These are phyloP conservation scores for Neodidymelliopsis sp. DNA, from an alignment of 2,329 filamentous ascomycete species.

Conservation along the genomic window DNA sequence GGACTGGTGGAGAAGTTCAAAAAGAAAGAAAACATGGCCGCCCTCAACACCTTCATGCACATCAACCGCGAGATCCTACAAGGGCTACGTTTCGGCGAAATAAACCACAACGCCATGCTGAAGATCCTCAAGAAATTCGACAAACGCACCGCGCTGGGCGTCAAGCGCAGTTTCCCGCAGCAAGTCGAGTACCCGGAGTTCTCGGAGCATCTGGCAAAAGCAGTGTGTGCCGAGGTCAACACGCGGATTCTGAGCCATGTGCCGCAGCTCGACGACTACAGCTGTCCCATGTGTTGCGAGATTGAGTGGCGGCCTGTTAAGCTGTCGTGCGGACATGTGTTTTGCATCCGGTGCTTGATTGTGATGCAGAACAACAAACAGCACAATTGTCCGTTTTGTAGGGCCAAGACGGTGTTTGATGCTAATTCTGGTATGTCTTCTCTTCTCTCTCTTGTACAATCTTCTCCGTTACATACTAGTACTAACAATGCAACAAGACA, in stretches of 20 bases:
- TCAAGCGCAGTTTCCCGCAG: slow-evolving; percentile 68
- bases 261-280: slow-evolving; percentile 84
- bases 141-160: slow-evolving; percentile 79
- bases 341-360: slow-evolving; percentile 84
- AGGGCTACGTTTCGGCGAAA: slow-evolving; percentile 82
- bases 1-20: slow-evolving; percentile 68
- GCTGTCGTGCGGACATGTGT: slow-evolving; percentile 76
- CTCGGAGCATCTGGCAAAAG: slow-evolving; percentile 73
- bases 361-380: slow-evolving; percentile 76
- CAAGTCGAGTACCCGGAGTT: slow-evolving; percentile 64
- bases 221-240: slow-evolving; percentile 77
- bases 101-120: slow-evolving; percentile 77
- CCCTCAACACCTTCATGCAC: slow-evolving; percentile 72
- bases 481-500: slow-evolving; percentile 55
- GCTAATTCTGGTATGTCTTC: slow-evolving; percentile 68
- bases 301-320: slow-evolving; percentile 85
- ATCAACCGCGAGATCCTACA: slow-evolving; percentile 81
- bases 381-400: slow-evolving; percentile 77
- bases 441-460: background rate
- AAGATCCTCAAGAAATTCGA: slow-evolving; percentile 95
- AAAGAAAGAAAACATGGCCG: slow-evolving; percentile 68
- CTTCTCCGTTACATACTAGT: background rate
- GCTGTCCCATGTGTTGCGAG: slow-evolving; percentile 80
- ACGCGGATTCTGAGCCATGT: slow-evolving; percentile 75
- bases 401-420: slow-evolving; percentile 72